Percentiles rank a stretch among this genome's conserved stretches.
Evolutionary conservation across 2,329 filamentous ascomycete species (phyloP).

Genomic region (Pleurostoma richardsiae): DNA sequence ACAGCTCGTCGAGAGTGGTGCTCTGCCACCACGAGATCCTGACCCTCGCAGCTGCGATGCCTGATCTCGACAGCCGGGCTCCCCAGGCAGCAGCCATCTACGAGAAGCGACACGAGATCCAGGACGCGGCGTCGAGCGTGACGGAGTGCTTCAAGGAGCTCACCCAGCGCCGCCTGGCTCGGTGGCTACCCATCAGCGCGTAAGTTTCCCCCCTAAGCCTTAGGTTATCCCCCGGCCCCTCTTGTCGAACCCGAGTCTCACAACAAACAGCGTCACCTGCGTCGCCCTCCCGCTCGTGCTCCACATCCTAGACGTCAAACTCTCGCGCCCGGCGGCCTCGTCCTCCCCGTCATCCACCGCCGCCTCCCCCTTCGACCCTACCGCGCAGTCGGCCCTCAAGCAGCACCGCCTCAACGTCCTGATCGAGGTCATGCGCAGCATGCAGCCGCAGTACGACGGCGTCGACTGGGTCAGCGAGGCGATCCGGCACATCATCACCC

Average conservation of each 20-base stretch:
- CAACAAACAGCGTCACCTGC: conserved; percentile 21
- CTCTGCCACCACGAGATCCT: conserved; percentile 41
- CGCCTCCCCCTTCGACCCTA: conserved; percentile 25
- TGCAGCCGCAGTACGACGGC: conserved; percentile 39
- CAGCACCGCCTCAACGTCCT: conserved; percentile 37
- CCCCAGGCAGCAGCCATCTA: conserved; percentile 30
- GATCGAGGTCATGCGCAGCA: conserved; percentile 39
- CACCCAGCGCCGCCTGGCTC: conserved; percentile 34
- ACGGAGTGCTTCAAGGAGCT: conserved; percentile 42
- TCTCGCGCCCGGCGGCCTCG: conserved; percentile 17
- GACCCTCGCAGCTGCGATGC: conserved; percentile 31
- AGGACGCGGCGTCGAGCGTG: conserved; percentile 36
- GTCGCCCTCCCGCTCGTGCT: conserved; percentile 29
- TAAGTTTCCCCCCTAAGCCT: conserved; percentile 17
- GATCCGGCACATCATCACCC: conserved; percentile 34
- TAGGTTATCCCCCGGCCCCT: too few relatives aligned
- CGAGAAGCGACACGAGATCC: conserved; percentile 34
- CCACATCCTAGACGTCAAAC: conserved; percentile 29
- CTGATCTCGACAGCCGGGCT: conserved; percentile 21
- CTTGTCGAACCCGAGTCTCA: too few relatives aligned
- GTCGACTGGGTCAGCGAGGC: conserved; percentile 39
- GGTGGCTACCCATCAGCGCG: conserved; percentile 43
- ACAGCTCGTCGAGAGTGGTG: conserved; percentile 34
- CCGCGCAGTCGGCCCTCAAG: conserved; percentile 29
- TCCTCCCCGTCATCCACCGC: conserved; percentile 22